Evolutionary conservation across 2,329 filamentous ascomycete species (phyloP).

Genomic region (Microcyclospora pomicola): DNA sequence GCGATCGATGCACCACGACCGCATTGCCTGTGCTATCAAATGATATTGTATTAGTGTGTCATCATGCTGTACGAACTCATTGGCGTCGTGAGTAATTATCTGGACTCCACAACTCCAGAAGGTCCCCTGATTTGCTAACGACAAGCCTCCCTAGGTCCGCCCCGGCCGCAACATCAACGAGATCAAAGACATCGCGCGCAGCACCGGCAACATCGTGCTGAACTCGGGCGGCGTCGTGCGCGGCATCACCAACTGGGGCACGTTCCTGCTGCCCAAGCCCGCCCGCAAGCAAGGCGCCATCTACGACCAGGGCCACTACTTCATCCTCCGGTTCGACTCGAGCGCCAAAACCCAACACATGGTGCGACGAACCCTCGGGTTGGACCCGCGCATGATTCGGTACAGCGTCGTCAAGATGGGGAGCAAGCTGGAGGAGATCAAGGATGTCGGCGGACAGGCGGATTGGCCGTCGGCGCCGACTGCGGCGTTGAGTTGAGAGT

Average conservation of each 20-base stretch:
- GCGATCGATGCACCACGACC: not conserved
- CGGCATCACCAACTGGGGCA: conserved; percentile 88
- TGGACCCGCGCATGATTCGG: conserved; percentile 84
- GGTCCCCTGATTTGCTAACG: conserved; percentile 5
- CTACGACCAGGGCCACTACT: conserved; percentile 84
- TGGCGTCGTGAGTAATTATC: conserved; percentile 58
- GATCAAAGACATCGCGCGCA: conserved; percentile 90
- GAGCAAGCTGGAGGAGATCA: conserved; percentile 47
- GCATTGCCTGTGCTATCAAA: not conserved
- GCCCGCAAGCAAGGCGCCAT: conserved; percentile 67
- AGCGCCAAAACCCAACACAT: conserved; percentile 58
- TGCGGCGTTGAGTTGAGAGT: too few species aligned
- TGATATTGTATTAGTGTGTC: not conserved
- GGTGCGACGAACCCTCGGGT: conserved; percentile 58
- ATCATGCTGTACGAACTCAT: conserved; percentile 95
- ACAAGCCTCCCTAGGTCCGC: conserved; percentile 53
- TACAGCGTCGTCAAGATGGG: conserved; percentile 80
- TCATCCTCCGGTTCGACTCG: conserved; percentile 91
- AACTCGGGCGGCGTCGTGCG: conserved; percentile 76
- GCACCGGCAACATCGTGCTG: conserved; percentile 71
- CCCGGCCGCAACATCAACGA: conserved; percentile 68
- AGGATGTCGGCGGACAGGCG: conserved; percentile 41
- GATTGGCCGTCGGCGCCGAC: conserved; percentile 27
- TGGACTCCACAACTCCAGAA: not conserved
- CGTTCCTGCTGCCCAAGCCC: conserved; percentile 72